phyloP scores from a whole-genome alignment of 1,284 basidiomycete species.

The Leccinum fallax region DNA sequence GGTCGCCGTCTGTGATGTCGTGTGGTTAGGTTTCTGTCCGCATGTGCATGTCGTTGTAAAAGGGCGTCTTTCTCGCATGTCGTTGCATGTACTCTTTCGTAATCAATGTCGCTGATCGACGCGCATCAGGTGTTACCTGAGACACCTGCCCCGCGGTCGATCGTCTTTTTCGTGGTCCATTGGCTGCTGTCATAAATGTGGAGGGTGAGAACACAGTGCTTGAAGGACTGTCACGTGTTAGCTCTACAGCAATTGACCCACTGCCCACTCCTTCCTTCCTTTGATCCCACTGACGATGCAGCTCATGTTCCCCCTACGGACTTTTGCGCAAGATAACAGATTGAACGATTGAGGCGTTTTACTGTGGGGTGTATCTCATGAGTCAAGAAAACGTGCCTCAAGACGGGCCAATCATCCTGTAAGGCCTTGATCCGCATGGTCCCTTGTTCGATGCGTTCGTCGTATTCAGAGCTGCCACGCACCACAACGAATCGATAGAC shows the following conservation, averaged over 20 bases:
- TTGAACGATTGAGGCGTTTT: conserved; percentile 66
- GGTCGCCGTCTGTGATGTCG: conserved; percentile 90
- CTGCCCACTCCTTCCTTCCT: neutral
- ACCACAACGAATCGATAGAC: conserved; percentile 75
- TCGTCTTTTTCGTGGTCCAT: conserved; percentile 27
- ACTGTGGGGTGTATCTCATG: conserved; percentile 46
- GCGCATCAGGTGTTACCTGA: conserved; percentile 63
- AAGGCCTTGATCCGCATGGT: conserved; percentile 20
- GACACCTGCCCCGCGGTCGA: conserved; percentile 77
- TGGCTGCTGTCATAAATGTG: neutral
- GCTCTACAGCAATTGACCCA: neutral
- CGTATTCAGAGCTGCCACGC: conserved; percentile 52
- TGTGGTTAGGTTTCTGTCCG: conserved; percentile 11
- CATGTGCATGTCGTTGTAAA: conserved; percentile 15
- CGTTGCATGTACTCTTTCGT: conserved; percentile 42
- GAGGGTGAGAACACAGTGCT: neutral
- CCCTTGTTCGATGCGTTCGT: neutral
- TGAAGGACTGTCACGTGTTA: neutral
- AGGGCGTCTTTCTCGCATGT: conserved; percentile 17
- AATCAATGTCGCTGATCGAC: conserved; percentile 77
- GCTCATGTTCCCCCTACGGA: conserved; percentile 57
- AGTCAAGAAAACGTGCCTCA: conserved; percentile 54
- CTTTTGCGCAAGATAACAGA: conserved; percentile 66
- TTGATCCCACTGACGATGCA: conserved; percentile 39
- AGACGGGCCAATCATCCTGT: conserved; percentile 65